Evolutionary conservation across 768 basidiomycete genomes (phyloP), one percentile per base, ranked within the genome.

Genomic region (Kockovaella imperatae): DNA sequence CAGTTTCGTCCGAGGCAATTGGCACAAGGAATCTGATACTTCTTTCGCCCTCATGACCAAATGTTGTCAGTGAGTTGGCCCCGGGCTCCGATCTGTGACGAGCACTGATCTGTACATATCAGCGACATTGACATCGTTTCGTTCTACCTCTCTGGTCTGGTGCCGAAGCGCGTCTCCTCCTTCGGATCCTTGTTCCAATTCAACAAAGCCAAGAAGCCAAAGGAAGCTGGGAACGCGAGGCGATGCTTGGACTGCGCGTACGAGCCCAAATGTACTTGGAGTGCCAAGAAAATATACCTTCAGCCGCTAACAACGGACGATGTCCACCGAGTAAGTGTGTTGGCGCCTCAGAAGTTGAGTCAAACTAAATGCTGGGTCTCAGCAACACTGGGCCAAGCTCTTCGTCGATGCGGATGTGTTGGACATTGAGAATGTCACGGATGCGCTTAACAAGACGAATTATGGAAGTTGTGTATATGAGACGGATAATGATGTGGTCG

Each of bases 401-500:
- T 70, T 89, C 40, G 80, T 87, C 7, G 88, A 91, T 57, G 87
- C 83, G 5, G 49, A 51, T 21, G 63, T 85, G 11, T 84, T 87
- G 2, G 88, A 90, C 63, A 83, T 90, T 38, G 88, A 91, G 72
- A 89, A 83, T 66, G 74, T 91, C 49, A 81, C 80, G 0, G 77
- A 77, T 2, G 87, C 84, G 0, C 73, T 91, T n/a, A 17, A 32
- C 11, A 76, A 73, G 39, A 74, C 70, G 3, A 81, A 83, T 2
- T 89, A 88, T 50, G 88, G 88, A 0, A 71, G 75, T 47, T 91
- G 88, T 60, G 87, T 87, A 5, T 91, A 91, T 67, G 86, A 88
- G 64, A 77, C 80, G 45, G 74, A 77, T 35, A 91, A 91, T 64
- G 83, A 90, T 63, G 87, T 91, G 39, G 86, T 84, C 59, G 87